These are phyloP conservation scores for Alternaria longipes DNA, from an alignment of 2,329 filamentous ascomycete genomes.

Conservation along the genomic window DNA sequence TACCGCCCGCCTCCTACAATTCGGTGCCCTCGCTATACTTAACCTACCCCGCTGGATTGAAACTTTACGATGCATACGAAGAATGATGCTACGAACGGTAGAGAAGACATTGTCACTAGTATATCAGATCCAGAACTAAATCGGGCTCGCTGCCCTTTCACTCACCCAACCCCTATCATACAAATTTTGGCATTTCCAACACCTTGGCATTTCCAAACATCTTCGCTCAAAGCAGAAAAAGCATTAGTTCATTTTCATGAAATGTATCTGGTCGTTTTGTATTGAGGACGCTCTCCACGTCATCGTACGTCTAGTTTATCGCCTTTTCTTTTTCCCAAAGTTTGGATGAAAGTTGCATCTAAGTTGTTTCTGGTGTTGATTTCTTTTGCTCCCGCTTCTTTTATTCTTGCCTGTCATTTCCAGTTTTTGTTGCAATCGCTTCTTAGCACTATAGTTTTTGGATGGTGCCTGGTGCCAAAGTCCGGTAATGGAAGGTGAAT, in stretches of 20 bases:
- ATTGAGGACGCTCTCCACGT: too few species aligned
- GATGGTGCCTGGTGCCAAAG: conserved; percentile 1
- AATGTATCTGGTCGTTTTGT: too few species aligned
- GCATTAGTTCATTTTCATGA: too few species aligned
- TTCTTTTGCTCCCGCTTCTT: too few species aligned
- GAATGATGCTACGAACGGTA: conserved; percentile 54
- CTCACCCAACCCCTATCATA: conserved; percentile 1
- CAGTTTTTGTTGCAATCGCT: not conserved
- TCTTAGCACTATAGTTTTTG: not conserved
- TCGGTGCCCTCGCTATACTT: too few species aligned
- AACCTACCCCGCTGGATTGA: conserved; percentile 37
- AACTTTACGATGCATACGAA: conserved; percentile 51
- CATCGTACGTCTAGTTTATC: too few species aligned
- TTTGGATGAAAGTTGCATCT: not conserved
- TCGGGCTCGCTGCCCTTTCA: conserved; percentile 42
- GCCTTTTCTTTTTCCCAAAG: too few species aligned
- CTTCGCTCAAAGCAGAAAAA: too few species aligned
- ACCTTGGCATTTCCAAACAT: too few species aligned
- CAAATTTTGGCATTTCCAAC: too few species aligned
- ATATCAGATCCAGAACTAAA: conserved; percentile 38
- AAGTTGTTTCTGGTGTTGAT: not conserved
- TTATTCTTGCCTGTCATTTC: not conserved
- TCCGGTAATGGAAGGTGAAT: not conserved
- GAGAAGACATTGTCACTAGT: conserved; percentile 27
- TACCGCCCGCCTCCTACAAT: not conserved